phyloP scores from a whole-genome alignment of 495 filamentous ascomycete species.

The Daldinia concentrica region DNA sequence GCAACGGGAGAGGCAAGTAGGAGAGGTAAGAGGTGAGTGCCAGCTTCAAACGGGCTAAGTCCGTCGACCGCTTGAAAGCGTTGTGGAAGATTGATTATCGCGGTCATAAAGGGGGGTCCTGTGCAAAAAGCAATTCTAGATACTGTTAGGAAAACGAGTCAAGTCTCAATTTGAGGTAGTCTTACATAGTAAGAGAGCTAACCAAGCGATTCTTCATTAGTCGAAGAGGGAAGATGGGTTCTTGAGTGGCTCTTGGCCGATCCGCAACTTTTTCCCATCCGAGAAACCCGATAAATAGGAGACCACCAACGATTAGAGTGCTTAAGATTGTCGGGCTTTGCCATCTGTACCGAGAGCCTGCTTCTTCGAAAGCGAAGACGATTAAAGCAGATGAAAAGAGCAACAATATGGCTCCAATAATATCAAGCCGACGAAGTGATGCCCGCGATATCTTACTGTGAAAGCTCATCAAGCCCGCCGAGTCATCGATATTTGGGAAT shows the following conservation, averaged over 20 bases:
- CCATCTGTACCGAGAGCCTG: conserved; percentile 43
- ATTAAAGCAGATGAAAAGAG: conserved; percentile 42
- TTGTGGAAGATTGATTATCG: conserved; percentile 46
- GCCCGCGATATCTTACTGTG: conserved; percentile 16
- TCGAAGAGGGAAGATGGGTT: conserved; percentile 47
- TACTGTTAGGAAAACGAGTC: not conserved
- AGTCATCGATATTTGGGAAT: conserved; percentile 42
- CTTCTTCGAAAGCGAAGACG: conserved; percentile 49
- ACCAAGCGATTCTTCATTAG: conserved; percentile 44
- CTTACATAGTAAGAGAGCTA: conserved; percentile 43
- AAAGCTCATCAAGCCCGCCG: conserved; percentile 24
- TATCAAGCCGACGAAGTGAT: conserved; percentile 39
- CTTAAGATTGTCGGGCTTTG: conserved; percentile 36
- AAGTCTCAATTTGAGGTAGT: conserved; percentile 35
- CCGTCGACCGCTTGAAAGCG: conserved; percentile 44
- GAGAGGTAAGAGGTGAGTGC: conserved; percentile 53
- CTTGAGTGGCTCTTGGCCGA: conserved; percentile 18
- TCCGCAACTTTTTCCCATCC: conserved; percentile 44
- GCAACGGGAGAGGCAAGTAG: conserved; percentile 51
- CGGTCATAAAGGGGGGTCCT: conserved; percentile 46
- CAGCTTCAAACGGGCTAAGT: conserved; percentile 34
- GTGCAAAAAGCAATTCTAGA: conserved; percentile 35
- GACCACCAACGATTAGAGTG: conserved; percentile 32
- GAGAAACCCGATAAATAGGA: conserved; percentile 41
- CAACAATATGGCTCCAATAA: conserved; percentile 36